Conservation (phyloP, 1,139 yeast genomes). For the Arxiozyma heterogenica region DNA sequence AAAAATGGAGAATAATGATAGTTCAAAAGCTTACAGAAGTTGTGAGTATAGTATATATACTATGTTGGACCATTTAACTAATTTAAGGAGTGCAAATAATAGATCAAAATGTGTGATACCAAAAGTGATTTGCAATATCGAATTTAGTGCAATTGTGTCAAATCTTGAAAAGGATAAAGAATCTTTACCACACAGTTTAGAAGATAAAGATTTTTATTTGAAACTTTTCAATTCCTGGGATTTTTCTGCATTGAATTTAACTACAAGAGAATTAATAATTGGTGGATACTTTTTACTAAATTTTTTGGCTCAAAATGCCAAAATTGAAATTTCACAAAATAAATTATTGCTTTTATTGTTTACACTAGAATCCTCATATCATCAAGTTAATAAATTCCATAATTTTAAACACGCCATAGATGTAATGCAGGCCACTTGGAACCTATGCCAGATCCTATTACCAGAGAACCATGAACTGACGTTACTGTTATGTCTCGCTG, state of each 20-base stretch:
- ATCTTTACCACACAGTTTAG: neutral
- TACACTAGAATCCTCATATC: constrained; percentile 56
- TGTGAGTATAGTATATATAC: constrained; percentile 20
- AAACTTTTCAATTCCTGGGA: constrained; percentile 22
- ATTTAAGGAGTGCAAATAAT: neutral
- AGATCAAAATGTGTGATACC: constrained; percentile 11
- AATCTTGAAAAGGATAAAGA: neutral
- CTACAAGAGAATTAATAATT: constrained; percentile 22
- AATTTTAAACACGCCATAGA: constrained; percentile 94
- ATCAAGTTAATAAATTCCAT: constrained; percentile 82
- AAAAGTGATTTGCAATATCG: constrained; percentile 12
- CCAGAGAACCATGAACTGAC: constrained; percentile 9
- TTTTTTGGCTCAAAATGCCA: constrained; percentile 16
- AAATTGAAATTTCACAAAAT: constrained; percentile 15
- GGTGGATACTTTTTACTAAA: constrained; percentile 22
- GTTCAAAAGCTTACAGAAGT: constrained; percentile 1
- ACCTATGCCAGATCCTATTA: constrained; percentile 15
- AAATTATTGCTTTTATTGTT: constrained; percentile 21
- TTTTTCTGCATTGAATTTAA: constrained; percentile 25
- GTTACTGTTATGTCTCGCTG: constrained; percentile 53
- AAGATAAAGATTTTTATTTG: constrained; percentile 13
- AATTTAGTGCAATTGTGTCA: constrained; percentile 8
- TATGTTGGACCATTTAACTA: constrained; percentile 16
- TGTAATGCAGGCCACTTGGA: constrained; percentile 74
- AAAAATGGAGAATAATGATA: neutral